Conservation (phyloP, 768 basidiomycete species). For the Rhodotorula taiwanensis region DNA sequence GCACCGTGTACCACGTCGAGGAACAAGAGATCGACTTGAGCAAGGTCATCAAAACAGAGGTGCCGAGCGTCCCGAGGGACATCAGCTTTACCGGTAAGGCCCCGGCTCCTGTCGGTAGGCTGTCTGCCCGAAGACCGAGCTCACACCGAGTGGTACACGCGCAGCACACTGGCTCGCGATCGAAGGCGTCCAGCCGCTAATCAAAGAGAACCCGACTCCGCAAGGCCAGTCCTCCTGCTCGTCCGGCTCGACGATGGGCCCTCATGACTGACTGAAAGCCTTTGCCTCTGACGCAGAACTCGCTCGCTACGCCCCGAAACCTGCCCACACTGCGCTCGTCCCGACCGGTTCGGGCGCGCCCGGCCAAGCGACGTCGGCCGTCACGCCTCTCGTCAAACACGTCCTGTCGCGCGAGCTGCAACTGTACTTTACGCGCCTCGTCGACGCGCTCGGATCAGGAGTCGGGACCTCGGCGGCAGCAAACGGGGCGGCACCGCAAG, state of each 20-base stretch:
- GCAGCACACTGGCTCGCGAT: conserved; percentile 94
- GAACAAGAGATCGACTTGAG: conserved; percentile 98
- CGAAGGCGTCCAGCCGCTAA: conserved; percentile 93
- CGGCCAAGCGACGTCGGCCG: conserved; percentile 12
- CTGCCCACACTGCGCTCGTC: conserved; percentile 7
- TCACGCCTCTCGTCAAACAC: conserved; percentile 69
- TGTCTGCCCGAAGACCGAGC: not conserved
- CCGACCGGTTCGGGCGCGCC: conserved; percentile 10
- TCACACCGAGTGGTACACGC: too few relatives aligned
- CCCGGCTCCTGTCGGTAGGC: too few relatives aligned
- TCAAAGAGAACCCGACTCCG: conserved; percentile 83
- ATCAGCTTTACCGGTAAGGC: conserved; percentile 65
- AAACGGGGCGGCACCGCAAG: not conserved
- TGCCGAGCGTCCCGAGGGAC: conserved; percentile 70
- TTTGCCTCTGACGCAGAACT: conserved; percentile 15
- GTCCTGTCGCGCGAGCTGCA: conserved; percentile 89
- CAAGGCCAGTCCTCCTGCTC: conserved; percentile 8
- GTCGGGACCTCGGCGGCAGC: conserved; percentile 14
- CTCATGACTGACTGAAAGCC: not conserved
- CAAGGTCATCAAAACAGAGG: conserved; percentile 76
- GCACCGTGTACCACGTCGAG: conserved; percentile 82
- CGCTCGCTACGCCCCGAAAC: conserved; percentile 29
- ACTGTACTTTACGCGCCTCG: conserved; percentile 86
- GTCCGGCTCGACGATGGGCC: too few relatives aligned
- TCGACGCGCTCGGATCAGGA: conserved; percentile 56